Evolutionary conservation across 164 flowering plant genomes (phyloP), one percentile per base, ranked within the genome.

Genomic region (Houttuynia cordata): DNA sequence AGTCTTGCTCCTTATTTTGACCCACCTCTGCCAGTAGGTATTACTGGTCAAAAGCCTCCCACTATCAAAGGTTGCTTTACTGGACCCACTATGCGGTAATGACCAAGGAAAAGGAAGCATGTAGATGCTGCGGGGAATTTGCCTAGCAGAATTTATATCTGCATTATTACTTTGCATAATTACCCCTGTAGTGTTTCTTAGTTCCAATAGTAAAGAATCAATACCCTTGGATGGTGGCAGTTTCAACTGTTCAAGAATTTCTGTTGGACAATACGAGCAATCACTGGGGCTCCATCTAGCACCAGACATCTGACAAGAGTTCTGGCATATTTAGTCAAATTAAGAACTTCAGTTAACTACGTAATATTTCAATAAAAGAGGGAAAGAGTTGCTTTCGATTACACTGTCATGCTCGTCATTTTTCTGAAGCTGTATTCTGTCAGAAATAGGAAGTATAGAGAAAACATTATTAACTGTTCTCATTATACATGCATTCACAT

Each of bases 81-180:
- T 71, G 52, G 84, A 80, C 64, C 89, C 93, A 57, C 67, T 73
- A 56, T 63, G 80, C 60, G 73, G 50, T 62, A 84, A 79, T 40
- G 98, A 87, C 98, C 96, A 92, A 50, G 87, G 71, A 75, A 92
- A 87, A n/a, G 88, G 77, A 0, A 93, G 91, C 77, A 89, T 74
- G 67, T 78, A 68, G 66, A 64, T 65, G 49, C 79, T 73, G 8
- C 74, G 76, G 68, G 70, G 53, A 61, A 66, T 34, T 68, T 67
- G 70, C 68, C 80, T 85, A 62, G 78, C 74, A 59, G 71, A 55
- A 66, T 76, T 76, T 51, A 64, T 47, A 73, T 88, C 90, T 69
- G 74, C 17, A 24, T 49, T 70, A 64, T 73, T 79, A 62, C 79
- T 75, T 12, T 75, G 51, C 49, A 45, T 52, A 20, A 42, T 60